Evolutionary conservation across 441 rosid genomes (phyloP).

Genomic region (Sinapis alba): DNA sequence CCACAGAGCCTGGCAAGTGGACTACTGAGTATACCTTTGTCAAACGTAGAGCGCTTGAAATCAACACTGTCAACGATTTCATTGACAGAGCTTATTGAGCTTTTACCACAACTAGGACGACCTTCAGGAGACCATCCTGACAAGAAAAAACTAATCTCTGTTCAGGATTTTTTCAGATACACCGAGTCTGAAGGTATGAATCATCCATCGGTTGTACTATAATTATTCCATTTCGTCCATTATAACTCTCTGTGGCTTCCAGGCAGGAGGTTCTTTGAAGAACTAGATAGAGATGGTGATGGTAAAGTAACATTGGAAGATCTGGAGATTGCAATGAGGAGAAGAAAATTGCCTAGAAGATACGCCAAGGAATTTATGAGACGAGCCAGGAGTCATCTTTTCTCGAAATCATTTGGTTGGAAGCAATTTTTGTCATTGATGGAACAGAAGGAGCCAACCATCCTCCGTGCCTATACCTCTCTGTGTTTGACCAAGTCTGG

Average conservation of each 20-base stretch:
- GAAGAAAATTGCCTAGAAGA: conserved; percentile 79
- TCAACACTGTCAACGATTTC: conserved; percentile 85
- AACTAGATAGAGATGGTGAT: conserved; percentile 96
- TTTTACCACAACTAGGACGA: conserved; percentile 74
- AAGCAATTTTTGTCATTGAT: conserved; percentile 92
- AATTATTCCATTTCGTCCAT: neutral
- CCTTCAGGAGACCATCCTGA: conserved; percentile 87
- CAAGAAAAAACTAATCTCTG: conserved; percentile 91
- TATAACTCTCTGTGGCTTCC: conserved; percentile 29
- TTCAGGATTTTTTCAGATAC: conserved; percentile 98
- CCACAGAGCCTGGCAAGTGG: conserved; percentile 81
- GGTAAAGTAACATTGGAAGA: conserved; percentile 94
- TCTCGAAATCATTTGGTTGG: conserved; percentile 98
- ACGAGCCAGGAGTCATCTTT: conserved; percentile 82
- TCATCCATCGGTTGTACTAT: conserved; percentile 9
- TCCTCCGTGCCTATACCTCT: conserved; percentile 95
- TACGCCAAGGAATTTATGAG: conserved; percentile 90
- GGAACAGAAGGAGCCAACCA: conserved; percentile 98
- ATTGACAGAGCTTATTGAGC: conserved; percentile 83
- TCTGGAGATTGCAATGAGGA: conserved; percentile 91
- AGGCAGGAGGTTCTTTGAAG: conserved; percentile 98
- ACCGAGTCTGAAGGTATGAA: conserved; percentile 92
- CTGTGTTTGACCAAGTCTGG: conserved; percentile 94
- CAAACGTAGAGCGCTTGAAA: conserved; percentile 91
- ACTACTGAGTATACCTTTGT: conserved; percentile 76